Percentiles rank a stretch among this genome's conserved stretches.
phyloP scores from a whole-genome alignment of 768 basidiomycete species.

The Punctularia strigosozonata region DNA sequence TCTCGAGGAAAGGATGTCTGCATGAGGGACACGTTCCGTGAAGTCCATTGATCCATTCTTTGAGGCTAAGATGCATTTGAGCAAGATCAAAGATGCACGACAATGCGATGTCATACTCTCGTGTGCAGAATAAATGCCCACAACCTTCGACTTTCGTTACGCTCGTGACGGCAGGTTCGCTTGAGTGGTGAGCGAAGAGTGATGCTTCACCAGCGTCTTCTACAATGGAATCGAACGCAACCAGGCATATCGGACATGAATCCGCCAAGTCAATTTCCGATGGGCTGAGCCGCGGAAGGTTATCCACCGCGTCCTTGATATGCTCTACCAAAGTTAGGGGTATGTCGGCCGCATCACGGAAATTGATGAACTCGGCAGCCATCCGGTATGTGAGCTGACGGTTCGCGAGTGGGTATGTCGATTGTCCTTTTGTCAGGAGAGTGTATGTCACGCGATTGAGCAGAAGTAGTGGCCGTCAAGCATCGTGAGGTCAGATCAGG shows the following conservation, averaged over 20 bases:
- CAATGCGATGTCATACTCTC: conserved; percentile 46
- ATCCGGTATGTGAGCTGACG: too few relatives aligned
- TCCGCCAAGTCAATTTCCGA: conserved; percentile 35
- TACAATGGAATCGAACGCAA: conserved; percentile 35
- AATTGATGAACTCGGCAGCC: too few relatives aligned
- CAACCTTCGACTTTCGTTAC: conserved; percentile 49
- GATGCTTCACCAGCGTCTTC: too few relatives aligned
- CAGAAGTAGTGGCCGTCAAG: too few relatives aligned
- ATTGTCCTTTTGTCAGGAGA: too few relatives aligned
- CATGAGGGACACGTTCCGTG: conserved; percentile 68
- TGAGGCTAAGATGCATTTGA: not conserved
- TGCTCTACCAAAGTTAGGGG: conserved; percentile 16
- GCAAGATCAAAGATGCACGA: conserved; percentile 16
- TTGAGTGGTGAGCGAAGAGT: too few relatives aligned
- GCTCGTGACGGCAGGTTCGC: too few relatives aligned
- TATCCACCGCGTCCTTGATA: not conserved
- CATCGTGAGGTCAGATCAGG: too few relatives aligned
- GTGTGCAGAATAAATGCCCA: conserved; percentile 56
- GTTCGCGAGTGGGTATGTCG: too few relatives aligned
- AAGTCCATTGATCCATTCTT: conserved; percentile 19
- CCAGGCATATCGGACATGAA: conserved; percentile 55
- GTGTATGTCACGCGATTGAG: too few relatives aligned
- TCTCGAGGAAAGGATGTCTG: conserved; percentile 44
- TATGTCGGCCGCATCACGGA: too few relatives aligned
- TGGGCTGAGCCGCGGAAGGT: conserved; percentile 9